Evolutionary conservation across 2,329 filamentous ascomycete species (phyloP).

Genomic region (Gnomoniopsis sp.): DNA sequence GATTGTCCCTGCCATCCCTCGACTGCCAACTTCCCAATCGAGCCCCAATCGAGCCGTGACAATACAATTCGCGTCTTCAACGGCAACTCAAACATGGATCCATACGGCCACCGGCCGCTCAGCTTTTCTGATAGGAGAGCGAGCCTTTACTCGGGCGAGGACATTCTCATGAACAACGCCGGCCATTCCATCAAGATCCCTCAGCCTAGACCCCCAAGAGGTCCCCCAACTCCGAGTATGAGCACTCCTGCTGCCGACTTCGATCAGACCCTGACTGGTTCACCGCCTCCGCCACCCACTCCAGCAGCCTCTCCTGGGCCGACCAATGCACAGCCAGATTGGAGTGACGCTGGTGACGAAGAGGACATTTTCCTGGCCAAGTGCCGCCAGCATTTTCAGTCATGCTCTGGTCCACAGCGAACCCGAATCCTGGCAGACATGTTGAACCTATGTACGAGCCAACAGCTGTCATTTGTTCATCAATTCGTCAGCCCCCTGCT

Average conservation of each 20-base stretch:
- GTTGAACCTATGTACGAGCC: slow-evolving; percentile 90
- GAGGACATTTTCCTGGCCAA: slow-evolving; percentile 81
- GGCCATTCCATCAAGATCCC: slow-evolving; percentile 48
- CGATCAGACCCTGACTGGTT: slow-evolving; percentile 57
- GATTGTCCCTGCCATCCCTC: not conserved
- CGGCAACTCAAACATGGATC: slow-evolving; percentile 32
- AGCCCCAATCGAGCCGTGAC: no score
- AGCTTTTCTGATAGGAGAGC: slow-evolving; percentile 62
- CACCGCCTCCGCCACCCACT: slow-evolving; percentile 62
- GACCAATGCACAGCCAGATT: slow-evolving; percentile 61
- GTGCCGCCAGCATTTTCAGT: slow-evolving; percentile 75
- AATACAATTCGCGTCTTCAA: slow-evolving; percentile 6
- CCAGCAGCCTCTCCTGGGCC: slow-evolving; percentile 64
- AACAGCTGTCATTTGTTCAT: slow-evolving; percentile 92
- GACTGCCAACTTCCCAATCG: slow-evolving; percentile 5
- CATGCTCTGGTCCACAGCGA: slow-evolving; percentile 70
- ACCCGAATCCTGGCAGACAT: slow-evolving; percentile 83
- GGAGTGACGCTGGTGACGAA: slow-evolving; percentile 73
- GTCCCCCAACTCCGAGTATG: slow-evolving; percentile 65
- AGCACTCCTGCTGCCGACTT: slow-evolving; percentile 61
- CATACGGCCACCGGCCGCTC: slow-evolving; percentile 44
- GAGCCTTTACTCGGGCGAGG: slow-evolving; percentile 52
- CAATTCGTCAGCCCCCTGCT: slow-evolving; percentile 91
- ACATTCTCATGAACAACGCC: slow-evolving; percentile 51
- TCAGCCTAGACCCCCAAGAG: slow-evolving; percentile 47